Evolutionary conservation across 495 filamentous ascomycete species (phyloP).

Genomic region (Neurospora sp.): DNA sequence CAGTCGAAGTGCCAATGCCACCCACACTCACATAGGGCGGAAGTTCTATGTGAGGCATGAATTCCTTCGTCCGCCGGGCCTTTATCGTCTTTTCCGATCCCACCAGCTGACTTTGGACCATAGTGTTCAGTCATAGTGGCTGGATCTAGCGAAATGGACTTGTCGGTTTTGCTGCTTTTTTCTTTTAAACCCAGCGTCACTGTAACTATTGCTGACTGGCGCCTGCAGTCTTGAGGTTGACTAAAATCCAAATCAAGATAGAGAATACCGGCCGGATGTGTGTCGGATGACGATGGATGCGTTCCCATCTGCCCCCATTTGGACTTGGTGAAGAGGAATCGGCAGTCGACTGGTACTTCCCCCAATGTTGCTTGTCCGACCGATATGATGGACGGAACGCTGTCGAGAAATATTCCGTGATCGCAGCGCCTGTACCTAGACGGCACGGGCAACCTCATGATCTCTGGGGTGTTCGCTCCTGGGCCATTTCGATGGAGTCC

Average conservation of each 20-base stretch:
- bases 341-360: constrained; percentile 9
- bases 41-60: constrained; percentile 7
- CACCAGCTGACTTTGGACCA: constrained; percentile 7
- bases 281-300: neutral
- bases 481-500: too few species aligned
- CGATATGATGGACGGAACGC: too few species aligned
- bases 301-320: constrained; percentile 22
- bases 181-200: constrained; percentile 10
- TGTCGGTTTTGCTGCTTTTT: too few species aligned
- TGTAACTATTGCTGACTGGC: constrained; percentile 18
- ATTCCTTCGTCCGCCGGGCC: neutral
- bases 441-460: too few species aligned
- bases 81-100: constrained; percentile 4
- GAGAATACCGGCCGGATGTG: constrained; percentile 17
- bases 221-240: constrained; percentile 19
- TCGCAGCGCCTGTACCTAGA: too few species aligned
- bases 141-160: too few species aligned
- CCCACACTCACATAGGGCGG: neutral
- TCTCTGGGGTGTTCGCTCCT: too few species aligned
- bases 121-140: constrained; percentile 9
- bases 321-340: constrained; percentile 24
- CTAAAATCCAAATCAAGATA: constrained; percentile 24
- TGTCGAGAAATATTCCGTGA: too few species aligned
- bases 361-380: too few species aligned
- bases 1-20: constrained; percentile 2